These are phyloP conservation scores for Megacollybia marginata DNA, from an alignment of 768 basidiomycete species.

Conservation along the genomic window DNA sequence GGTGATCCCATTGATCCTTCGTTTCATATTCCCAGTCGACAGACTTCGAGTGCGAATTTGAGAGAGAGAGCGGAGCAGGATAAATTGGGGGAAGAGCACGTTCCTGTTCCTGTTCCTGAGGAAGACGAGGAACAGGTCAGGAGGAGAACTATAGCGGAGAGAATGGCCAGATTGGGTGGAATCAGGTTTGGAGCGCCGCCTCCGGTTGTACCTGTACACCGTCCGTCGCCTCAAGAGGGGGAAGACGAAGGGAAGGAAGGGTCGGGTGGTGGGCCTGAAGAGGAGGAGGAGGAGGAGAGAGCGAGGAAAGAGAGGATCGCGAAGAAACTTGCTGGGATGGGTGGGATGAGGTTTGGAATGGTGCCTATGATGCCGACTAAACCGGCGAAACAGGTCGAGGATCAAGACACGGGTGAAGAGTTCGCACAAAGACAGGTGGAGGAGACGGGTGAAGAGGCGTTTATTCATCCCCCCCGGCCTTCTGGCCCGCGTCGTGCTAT, in stretches of 20 bases:
- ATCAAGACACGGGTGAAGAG: constrained; percentile 1
- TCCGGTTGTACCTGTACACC: constrained; percentile 25
- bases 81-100: background rate
- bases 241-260: constrained; percentile 15
- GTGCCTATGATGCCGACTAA: constrained; percentile 28
- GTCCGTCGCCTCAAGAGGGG: constrained; percentile 24
- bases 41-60: constrained; percentile 24
- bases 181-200: constrained; percentile 75
- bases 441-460: background rate
- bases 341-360: constrained; percentile 54
- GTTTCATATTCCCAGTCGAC: constrained; percentile 48
- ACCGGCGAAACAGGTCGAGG: constrained; percentile 20
- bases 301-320: constrained; percentile 49
- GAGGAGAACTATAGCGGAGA: constrained; percentile 74
- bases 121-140: constrained; percentile 43
- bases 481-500: no score
- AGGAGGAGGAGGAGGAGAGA: constrained; percentile 57
- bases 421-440: constrained; percentile 17
- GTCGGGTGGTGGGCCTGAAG: constrained; percentile 14
- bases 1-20: constrained; percentile 66
- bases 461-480: constrained; percentile 1
- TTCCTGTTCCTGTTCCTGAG: constrained; percentile 10
- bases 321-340: constrained; percentile 46
- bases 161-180: constrained; percentile 92
- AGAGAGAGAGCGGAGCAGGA: background rate